Evolutionary conservation across 257 asterid species (phyloP).

Genomic region (Petunia secreta): DNA sequence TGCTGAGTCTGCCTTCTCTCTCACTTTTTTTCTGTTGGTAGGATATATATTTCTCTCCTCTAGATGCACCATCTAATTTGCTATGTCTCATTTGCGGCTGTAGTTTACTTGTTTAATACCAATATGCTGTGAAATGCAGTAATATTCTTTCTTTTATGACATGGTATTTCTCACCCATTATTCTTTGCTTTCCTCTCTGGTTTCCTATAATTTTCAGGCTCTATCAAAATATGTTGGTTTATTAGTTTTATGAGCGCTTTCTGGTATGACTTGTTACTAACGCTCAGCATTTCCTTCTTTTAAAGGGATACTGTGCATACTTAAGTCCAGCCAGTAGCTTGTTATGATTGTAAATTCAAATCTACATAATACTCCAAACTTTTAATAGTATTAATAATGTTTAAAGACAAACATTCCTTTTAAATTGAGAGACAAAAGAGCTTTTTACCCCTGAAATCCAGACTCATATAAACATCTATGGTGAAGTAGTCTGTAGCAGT

Average conservation of each 20-base stretch:
- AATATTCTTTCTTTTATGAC: not conserved
- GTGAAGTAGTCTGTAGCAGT: too few relatives aligned
- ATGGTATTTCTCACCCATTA: not conserved
- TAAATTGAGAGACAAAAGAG: not conserved
- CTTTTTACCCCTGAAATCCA: not conserved
- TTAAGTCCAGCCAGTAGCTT: not conserved
- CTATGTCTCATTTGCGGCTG: conserved; percentile 2
- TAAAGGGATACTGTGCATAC: not conserved
- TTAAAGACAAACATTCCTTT: not conserved
- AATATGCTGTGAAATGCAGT: conserved; percentile 7
- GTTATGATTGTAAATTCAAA: not conserved
- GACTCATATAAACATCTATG: not conserved
- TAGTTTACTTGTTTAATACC: not conserved
- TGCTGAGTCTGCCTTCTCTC: not conserved
- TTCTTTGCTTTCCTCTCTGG: not conserved
- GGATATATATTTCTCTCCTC: not conserved
- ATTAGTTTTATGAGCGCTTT: not conserved
- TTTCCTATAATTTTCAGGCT: not conserved
- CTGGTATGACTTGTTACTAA: not conserved
- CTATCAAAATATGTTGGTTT: not conserved
- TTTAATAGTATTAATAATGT: not conserved
- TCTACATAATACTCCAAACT: not conserved
- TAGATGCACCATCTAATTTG: not conserved
- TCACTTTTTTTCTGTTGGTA: not conserved
- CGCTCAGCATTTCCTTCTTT: not conserved